Evolutionary conservation across 768 basidiomycete genomes (phyloP).

Genomic region (Pisolithus microcarpus): DNA sequence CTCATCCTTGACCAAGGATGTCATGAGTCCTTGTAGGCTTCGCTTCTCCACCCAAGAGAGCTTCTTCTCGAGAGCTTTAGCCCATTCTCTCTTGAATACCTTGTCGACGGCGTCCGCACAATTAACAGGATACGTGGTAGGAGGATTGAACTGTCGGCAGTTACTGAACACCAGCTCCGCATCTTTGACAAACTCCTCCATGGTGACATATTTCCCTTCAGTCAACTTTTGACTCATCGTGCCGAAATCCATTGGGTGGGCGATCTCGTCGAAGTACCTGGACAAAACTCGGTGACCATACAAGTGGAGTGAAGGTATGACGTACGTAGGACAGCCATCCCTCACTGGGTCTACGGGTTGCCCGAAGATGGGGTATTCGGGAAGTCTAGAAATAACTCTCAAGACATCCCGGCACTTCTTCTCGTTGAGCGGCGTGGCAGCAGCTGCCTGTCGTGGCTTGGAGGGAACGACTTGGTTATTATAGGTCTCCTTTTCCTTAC

Average conservation of each 20-base stretch:
- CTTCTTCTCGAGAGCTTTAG: constrained; percentile 63
- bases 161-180: constrained; percentile 80
- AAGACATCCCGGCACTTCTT: constrained; percentile 79
- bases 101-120: constrained; percentile 72
- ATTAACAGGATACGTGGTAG: constrained; percentile 62
- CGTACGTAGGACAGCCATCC: constrained; percentile 90
- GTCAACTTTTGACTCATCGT: constrained; percentile 70
- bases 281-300: constrained; percentile 1
- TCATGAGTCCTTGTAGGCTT: constrained; percentile 63
- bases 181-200: constrained; percentile 79
- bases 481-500: constrained; percentile 63
- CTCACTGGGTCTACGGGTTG: constrained; percentile 75
- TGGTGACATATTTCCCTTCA: constrained; percentile 60
- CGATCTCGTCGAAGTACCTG: constrained; percentile 90
- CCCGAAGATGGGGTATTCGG: constrained; percentile 67
- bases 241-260: constrained; percentile 88
- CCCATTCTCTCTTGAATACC: constrained; percentile 81
- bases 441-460: constrained; percentile 33
- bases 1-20: constrained; percentile 59
- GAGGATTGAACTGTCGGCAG: constrained; percentile 89
- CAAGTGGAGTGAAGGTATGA: constrained; percentile 10
- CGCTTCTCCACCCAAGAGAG: constrained; percentile 77
- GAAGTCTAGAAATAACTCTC: constrained; percentile 48
- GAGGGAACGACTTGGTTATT: constrained; percentile 28
- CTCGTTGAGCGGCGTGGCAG: constrained; percentile 56